phyloP scores from a whole-genome alignment of 2,329 filamentous ascomycete species.

The Fusarium hainanense region DNA sequence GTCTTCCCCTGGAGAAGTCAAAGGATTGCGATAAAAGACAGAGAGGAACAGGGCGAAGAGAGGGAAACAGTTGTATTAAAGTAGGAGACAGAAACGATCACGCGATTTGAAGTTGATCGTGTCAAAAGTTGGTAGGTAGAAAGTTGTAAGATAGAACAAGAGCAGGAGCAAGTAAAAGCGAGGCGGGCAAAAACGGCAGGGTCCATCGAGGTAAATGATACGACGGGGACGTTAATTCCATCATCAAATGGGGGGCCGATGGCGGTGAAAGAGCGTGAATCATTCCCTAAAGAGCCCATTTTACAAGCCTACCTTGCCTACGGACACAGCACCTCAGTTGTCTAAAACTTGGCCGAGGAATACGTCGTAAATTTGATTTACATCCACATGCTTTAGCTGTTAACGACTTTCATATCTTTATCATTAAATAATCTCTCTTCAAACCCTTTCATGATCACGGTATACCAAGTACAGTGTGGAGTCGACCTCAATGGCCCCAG shows the following conservation, averaged over 20 bases:
- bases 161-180: background rate
- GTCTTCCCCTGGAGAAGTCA: slow-evolving; percentile 9
- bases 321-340: background rate
- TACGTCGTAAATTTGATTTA: background rate
- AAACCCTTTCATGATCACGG: background rate
- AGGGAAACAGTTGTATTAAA: background rate
- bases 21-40: background rate
- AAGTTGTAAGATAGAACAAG: slow-evolving; percentile 5
- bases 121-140: background rate
- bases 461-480: slow-evolving; percentile 5
- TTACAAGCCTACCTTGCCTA: background rate
- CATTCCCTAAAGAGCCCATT: slow-evolving; percentile 22
- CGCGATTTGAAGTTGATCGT: background rate
- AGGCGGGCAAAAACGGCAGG: slow-evolving; percentile 31
- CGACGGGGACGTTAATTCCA: slow-evolving; percentile 27
- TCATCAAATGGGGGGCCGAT: slow-evolving; percentile 39
- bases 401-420: background rate
- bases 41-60: background rate
- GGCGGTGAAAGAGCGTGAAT: slow-evolving; percentile 45
- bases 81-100: slow-evolving; percentile 2
- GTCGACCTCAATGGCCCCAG: slow-evolving; percentile 17
- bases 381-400: background rate
- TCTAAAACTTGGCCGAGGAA: background rate
- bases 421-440: background rate
- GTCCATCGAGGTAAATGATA: slow-evolving; percentile 40